Percentiles rank a stretch among this genome's conserved stretches.
Evolutionary conservation across 352 stramenopile species (phyloP).

Genomic region (Globisporangium apiculatum): DNA sequence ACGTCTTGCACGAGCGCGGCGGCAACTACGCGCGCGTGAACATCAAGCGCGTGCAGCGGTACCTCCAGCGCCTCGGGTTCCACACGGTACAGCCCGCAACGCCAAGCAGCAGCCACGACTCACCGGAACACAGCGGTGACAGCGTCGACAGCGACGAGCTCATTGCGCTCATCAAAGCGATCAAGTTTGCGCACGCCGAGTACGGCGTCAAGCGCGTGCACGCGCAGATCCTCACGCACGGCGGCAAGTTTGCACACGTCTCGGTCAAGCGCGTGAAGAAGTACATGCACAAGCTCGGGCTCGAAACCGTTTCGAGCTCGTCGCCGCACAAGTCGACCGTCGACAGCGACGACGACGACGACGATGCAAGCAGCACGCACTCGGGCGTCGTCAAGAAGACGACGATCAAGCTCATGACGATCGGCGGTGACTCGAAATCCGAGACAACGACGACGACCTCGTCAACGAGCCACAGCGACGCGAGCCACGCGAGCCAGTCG

Average conservation of each 20-base stretch:
- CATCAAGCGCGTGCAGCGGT: conserved; percentile 30
- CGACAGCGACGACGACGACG: conserved; percentile 14
- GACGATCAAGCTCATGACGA: conserved; percentile 76
- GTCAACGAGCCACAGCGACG: background rate
- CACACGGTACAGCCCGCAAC: conserved; percentile 4
- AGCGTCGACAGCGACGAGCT: conserved; percentile 67
- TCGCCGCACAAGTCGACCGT: conserved; percentile 7
- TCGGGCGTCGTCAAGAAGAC: conserved; percentile 12
- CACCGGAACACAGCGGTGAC: conserved; percentile 19
- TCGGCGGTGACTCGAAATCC: conserved; percentile 73
- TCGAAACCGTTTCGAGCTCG: conserved; percentile 25
- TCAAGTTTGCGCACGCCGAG: conserved; percentile 82
- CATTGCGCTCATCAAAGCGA: conserved; percentile 77
- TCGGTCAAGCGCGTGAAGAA: conserved; percentile 80
- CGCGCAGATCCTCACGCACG: conserved; percentile 66
- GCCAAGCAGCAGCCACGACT: conserved; percentile 10
- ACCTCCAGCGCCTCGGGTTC: conserved; percentile 22
- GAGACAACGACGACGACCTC: conserved; percentile 14
- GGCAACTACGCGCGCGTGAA: conserved; percentile 25
- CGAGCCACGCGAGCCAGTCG: conserved; percentile 27
- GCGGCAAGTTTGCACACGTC: conserved; percentile 69
- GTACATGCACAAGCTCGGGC: conserved; percentile 79
- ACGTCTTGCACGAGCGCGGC: conserved; percentile 22
- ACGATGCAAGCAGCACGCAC: conserved; percentile 1
- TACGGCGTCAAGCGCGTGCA: conserved; percentile 82